Evolutionary conservation across 441 rosid genomes (phyloP), one percentile per base, ranked within the genome.

Genomic region (Croton setiger): DNA sequence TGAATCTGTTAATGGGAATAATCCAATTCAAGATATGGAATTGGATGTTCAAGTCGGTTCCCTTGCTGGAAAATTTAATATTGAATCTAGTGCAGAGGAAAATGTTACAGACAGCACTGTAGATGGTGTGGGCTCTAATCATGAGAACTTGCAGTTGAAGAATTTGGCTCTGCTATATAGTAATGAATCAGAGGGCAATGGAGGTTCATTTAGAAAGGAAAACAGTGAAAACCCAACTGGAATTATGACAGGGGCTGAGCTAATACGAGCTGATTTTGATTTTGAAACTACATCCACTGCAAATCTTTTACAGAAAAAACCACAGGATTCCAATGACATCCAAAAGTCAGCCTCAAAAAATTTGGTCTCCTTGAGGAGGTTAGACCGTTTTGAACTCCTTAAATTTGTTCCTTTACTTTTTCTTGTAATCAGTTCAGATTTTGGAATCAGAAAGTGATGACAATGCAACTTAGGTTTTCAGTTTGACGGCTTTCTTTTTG

Each of bases 291-390:
- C 67, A 72, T 79, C 61, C 35, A 41, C 62, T 41, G 67, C 63
- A 69, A 72, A 65, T 58, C 67, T 62, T 69, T 75, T 80, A 54
- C 69, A 64, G 63, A 70, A 64, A 66, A 37, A 51, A 54, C 44
- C 74, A 65, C 72, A 75, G 60, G 74, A 63, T 63, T 27, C 31
- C 31, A 73, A 64, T 70, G 76, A 80, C 51, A 33, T 51, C 54
- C 73, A 63, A 59, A 76, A 67, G 65, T 66, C 80, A 57, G 62
- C 75, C 67, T 67, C 72, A 39, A 72, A 70, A 65, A 13, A 48
- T 74, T 67, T 62, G 51, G 72, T 64, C 35, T 73, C 77, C 5
- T 15, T 44, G 3, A 71, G 69, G 66, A 83, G 88, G 93, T 87
- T 62, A 80, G 83, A 63, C 27, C 68, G 67, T 64, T 27, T 55